Conservation (phyloP, 2,329 filamentous ascomycete species). For the Microascus cirrosus region DNA sequence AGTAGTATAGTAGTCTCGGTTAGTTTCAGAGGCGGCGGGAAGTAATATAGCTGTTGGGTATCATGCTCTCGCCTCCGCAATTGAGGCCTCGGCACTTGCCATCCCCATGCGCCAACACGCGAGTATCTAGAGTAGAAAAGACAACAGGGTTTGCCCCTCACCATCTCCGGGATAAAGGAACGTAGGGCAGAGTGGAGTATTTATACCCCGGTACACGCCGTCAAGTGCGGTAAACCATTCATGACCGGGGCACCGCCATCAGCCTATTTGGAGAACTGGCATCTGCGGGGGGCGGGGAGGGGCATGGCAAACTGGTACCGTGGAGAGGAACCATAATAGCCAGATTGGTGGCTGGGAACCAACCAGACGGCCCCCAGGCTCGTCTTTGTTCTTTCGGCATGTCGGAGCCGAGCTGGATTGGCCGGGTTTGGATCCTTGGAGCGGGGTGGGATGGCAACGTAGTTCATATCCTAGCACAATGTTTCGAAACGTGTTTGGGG, state of each 20-base stretch:
- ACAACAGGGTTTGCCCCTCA: neutral
- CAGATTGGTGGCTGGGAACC: neutral
- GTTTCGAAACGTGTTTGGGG: too few species aligned
- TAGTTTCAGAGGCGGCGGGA: too few species aligned
- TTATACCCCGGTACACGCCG: neutral
- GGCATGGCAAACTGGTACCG: neutral
- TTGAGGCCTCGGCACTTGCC: too few species aligned
- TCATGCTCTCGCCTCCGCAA: too few species aligned
- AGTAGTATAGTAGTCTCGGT: too few species aligned
- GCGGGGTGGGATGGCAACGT: too few species aligned
- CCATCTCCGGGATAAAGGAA: neutral
- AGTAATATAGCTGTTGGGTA: too few species aligned
- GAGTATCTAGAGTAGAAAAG: neutral
- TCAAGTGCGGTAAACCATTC: neutral
- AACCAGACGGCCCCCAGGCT: neutral
- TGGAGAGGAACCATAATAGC: neutral
- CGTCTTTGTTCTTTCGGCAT: neutral
- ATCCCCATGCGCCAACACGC: too few species aligned
- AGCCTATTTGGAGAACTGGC: neutral
- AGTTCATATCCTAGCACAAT: too few species aligned
- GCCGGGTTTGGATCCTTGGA: neutral
- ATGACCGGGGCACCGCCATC: neutral
- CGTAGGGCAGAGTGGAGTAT: neutral
- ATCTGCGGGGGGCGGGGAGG: neutral
- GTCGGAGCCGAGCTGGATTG: neutral